phyloP scores from a whole-genome alignment of 192 early-diverging fungal species.

The Coemansia sp. region DNA sequence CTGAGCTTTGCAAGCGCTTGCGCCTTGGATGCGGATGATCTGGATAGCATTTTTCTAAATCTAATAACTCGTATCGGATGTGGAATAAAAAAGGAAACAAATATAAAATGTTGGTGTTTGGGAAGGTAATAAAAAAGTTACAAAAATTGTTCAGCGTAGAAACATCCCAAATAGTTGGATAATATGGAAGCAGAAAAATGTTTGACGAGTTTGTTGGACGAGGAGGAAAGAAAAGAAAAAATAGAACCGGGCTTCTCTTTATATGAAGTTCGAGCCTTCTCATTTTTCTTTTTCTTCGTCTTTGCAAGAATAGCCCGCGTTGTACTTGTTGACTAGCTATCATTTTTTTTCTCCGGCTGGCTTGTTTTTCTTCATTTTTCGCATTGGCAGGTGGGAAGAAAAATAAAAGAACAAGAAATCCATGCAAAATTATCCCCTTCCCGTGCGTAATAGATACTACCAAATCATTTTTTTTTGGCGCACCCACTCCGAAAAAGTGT shows the following conservation, averaged over 20 bases:
- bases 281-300: not conserved
- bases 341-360: not conserved
- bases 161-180: not conserved
- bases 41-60: slow-evolving; percentile 39
- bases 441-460: not conserved
- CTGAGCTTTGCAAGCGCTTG: slow-evolving; percentile 29
- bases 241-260: not conserved
- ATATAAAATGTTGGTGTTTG: not conserved
- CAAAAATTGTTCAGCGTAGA: not conserved
- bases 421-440: not conserved
- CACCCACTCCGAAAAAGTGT: slow-evolving; percentile 5
- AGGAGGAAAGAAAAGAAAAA: not conserved
- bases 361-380: no score
- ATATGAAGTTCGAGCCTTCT: not conserved
- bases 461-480: slow-evolving; percentile 10
- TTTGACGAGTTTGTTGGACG: not conserved
- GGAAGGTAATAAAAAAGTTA: not conserved
- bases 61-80: not conserved
- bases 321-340: not conserved
- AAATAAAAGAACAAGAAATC: not conserved
- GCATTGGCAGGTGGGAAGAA: slow-evolving; percentile 2
- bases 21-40: slow-evolving; percentile 42
- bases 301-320: not conserved
- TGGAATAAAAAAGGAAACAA: not conserved
- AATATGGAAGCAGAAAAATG: not conserved